phyloP scores from a whole-genome alignment of 352 stramenopile species.

The Thalassiosira oceanica region DNA sequence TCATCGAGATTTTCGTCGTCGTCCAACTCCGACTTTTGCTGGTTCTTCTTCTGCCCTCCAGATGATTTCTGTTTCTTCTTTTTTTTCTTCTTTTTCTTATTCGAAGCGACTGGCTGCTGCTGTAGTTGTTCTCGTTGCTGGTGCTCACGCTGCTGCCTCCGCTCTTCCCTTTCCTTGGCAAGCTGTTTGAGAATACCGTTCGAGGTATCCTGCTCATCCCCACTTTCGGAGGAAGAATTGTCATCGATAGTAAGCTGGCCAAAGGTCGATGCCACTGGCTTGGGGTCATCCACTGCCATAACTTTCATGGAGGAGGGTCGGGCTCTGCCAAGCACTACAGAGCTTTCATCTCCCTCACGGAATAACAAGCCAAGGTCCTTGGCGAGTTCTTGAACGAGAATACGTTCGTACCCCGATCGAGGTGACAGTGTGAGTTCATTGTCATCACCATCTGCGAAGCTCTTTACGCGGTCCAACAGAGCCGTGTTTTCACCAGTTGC shows the following conservation, averaged over 20 bases:
- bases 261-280: constrained; percentile 34
- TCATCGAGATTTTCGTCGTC: constrained; percentile 45
- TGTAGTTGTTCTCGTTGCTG: constrained; percentile 34
- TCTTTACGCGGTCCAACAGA: no score
- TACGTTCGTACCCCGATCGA: no score
- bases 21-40: no score
- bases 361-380: no score
- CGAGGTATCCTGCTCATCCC: constrained; percentile 20
- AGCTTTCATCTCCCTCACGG: no score
- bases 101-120: constrained; percentile 5
- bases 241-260: constrained; percentile 47
- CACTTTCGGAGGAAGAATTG: constrained; percentile 12
- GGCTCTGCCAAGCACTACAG: no score
- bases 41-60: constrained; percentile 36
- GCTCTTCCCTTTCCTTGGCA: constrained; percentile 64
- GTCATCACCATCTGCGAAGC: no score
- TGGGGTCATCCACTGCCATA: constrained; percentile 1
- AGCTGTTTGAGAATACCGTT: constrained; percentile 54
- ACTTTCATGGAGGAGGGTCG: no score
- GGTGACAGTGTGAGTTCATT: no score
- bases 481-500: no score
- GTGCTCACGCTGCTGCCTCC: no score
- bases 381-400: no score
- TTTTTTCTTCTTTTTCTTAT: constrained; percentile 59
- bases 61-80: constrained; percentile 55